Evolutionary conservation across 129 eudicot species (phyloP), one percentile per base, ranked within the genome.

Genomic region (Flaveria bidentis): DNA sequence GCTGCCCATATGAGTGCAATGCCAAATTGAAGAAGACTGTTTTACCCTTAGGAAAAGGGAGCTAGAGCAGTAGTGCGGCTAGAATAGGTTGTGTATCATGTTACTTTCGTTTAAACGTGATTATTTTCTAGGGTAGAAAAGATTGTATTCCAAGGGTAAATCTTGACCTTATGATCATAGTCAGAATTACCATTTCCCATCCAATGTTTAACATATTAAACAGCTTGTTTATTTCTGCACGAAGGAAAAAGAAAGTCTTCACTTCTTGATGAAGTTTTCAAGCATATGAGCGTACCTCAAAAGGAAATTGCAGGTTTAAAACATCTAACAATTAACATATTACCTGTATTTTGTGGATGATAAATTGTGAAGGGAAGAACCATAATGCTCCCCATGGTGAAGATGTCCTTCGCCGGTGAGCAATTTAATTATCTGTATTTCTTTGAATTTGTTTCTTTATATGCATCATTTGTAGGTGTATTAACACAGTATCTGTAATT

Each of bases 221-320:
- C 25, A 58, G 25, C 45, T 44, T 26, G 58, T 14, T 75, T 62
- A 45, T 45, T 47, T 13, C 2, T 62, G 26, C 18, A 9, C 16
- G 47, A 73, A 42, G 67, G 67, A 55, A 53, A 51, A 72, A 72
- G 66, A 72, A 71, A 55, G 13, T 70, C 18, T 8, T 16, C 17
- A 10, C 51, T 33, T 52, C 33, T 28, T 51, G 15, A 51, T 15
- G 16, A 49, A 26, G 23, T 36, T 25, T 51, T 28, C 9, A 58
- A 25, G 18, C 42, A 61, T 62, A 14, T 12, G 3, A 16, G 64
- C 16, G 30, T 33, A 71, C n/a, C 60, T 33, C 33, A 33, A 33
- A 18, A 72, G 51, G 33, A 53, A 13, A 33, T 53, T 9, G 30
- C 70, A 61, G 44, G 70, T 28, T 8, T 17, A 2, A 26, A 30